These are phyloP conservation scores for Carnegiea gigantea DNA, from an alignment of 179 eudicot species.

Conservation along the genomic window DNA sequence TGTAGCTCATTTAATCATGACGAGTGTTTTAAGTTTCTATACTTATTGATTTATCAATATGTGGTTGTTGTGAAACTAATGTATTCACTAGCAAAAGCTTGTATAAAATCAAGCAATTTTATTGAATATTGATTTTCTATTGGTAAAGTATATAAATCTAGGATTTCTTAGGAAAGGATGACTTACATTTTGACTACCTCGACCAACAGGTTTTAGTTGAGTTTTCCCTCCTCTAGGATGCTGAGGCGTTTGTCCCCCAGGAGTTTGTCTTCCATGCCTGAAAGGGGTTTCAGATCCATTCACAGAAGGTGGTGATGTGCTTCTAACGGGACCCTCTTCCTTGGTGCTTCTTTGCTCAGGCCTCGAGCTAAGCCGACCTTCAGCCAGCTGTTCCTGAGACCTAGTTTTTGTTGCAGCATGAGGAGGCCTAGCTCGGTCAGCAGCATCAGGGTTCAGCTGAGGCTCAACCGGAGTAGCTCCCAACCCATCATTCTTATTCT, in stretches of 20 bases:
- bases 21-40: not conserved
- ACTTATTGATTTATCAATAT: not conserved
- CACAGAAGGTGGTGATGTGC: conserved; percentile 18
- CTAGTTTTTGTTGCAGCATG: conserved; percentile 18
- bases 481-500: conserved; percentile 11
- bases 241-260: conserved; percentile 23
- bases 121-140: too few relatives aligned
- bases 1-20: too few relatives aligned
- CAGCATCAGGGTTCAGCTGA: conserved; percentile 27
- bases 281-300: conserved; percentile 19
- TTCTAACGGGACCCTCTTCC: conserved; percentile 16
- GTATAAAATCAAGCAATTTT: too few relatives aligned
- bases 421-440: conserved; percentile 6
- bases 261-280: conserved; percentile 24
- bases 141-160: too few relatives aligned
- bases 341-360: not conserved
- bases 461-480: conserved; percentile 10
- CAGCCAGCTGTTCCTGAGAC: not conserved
- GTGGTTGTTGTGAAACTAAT: not conserved
- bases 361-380: not conserved
- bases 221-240: conserved; percentile 25
- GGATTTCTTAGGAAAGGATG: not conserved
- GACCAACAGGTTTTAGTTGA: conserved; percentile 16
- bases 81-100: too few relatives aligned
- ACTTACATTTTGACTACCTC: conserved; percentile 35